Base-by-base conservation (phyloP, 306 rosid species). In the Parietaria judaica region DNA sequence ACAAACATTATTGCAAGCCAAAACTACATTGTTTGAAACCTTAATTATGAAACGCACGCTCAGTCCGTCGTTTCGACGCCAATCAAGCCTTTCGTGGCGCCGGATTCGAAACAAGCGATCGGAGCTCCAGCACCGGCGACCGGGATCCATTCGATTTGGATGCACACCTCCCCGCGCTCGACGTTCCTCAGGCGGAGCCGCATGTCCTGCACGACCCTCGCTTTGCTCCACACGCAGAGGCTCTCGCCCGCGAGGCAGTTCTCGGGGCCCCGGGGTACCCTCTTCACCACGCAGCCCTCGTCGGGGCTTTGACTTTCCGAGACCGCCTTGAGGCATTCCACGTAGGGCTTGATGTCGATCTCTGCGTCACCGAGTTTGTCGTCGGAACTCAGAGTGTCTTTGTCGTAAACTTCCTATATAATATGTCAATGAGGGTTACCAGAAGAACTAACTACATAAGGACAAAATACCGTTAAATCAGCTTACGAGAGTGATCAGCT, bases 321-420 rank as follows among this genome's bases (percentile, higher is more conserved):
- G 0, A 65, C 81, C 95, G 80, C 70, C 59, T 70, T 57, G 14
- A 77, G 38, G 51, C 87, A 67, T 67, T 82, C 64, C 16, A 72
- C 11, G 58, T 80, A 92, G 13, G 96, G 95, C 63, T 69, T 74
- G 34, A 92, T 68, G 76, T 92, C 96, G 58, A 92, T 70, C 6
- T 68, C 84, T 9, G 96, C 94, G 12, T 86, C 86, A 0, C 99
- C 99, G 96, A 92, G 88, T 67, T 72, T 67, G 71, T 92, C 99
- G 58, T 92, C 96, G 43, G 35, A 61, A 0, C 83, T 75, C 44
- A 92, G 76, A 0, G 81, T 81, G 72, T 92, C 99, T 45, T 76
- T 74, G 79, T 92, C 96, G 53, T 43, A 92, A 65, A 86, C 95
- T 4, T 72, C 56, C 96, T 88, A 69, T 51, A 74, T 0, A 71